phyloP scores from a whole-genome alignment of 805 yeast genomes.

The Lachancea fermentati region DNA sequence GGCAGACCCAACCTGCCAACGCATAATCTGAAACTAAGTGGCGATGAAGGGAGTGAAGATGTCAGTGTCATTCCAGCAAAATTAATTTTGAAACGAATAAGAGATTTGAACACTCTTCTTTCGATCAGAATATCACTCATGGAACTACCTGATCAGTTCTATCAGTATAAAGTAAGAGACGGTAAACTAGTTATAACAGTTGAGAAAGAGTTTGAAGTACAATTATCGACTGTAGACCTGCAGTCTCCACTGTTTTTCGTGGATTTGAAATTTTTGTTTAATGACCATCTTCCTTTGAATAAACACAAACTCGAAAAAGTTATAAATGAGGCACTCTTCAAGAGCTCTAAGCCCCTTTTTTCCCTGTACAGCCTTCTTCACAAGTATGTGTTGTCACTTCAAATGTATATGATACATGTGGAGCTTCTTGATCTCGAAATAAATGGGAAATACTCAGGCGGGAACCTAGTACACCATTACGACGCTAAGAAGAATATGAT shows the following conservation, averaged over 20 bases:
- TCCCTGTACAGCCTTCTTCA: conserved; percentile 29
- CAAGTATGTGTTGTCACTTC: conserved; percentile 30
- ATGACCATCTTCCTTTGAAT: conserved; percentile 23
- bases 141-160: conserved; percentile 59
- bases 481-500: conserved; percentile 31
- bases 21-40: conserved; percentile 45
- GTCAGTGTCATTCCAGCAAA: conserved; percentile 40
- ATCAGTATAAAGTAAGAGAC: conserved; percentile 58
- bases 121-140: conserved; percentile 70
- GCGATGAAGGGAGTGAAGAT: conserved; percentile 15
- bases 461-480: conserved; percentile 30
- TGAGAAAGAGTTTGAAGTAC: conserved; percentile 62
- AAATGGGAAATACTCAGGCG: conserved; percentile 30
- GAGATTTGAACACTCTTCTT: conserved; percentile 64
- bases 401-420: conserved; percentile 30
- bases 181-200: conserved; percentile 71
- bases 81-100: conserved; percentile 54
- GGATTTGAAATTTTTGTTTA: conserved; percentile 62
- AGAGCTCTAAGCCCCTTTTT: conserved; percentile 25
- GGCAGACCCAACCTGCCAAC: conserved; percentile 75
- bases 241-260: conserved; percentile 70
- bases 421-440: conserved; percentile 26
- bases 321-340: conserved; percentile 29
- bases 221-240: conserved; percentile 69
- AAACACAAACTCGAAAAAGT: conserved; percentile 27